Evolutionary conservation across 257 asterid species (phyloP), one percentile per base, ranked within the genome.

Genomic region (Fraxinus pennsylvanica): DNA sequence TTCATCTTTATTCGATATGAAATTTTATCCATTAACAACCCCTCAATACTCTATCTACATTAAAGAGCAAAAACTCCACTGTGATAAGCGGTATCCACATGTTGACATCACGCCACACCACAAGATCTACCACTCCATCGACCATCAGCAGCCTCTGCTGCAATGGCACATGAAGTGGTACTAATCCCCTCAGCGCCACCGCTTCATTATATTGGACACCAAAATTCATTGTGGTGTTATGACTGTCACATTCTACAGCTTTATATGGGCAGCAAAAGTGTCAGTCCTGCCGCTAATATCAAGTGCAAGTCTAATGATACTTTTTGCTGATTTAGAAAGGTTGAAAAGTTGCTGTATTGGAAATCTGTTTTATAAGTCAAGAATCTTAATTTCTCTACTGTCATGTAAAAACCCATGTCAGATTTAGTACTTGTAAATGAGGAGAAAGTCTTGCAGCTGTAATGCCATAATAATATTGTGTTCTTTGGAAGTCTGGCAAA

Each of bases 201-300:
- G 92, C 94, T 72, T 91, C 97, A 25, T 81, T 91, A 78, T 93
- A 91, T 6, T 98, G 99, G 10, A 96, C 96, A 15, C 96, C 96
- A 13, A 93, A 87, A 72, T 92, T 91, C 99, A 95, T 93, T 0
- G 97, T 91, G 3, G 99, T 95, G 99, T 93, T 9, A 93, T 41
- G 50, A 93, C 91, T 0, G 96, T 93, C 70, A 89, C 97, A 65
- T 91, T 93, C 13, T 77, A 88, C 80, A 90, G 85, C 94, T 90
- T 93, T 98, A 95, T 91, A 43, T 91, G 97, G 0, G 98, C 98
- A 0, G 97, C 99, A 70, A 95, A 95, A n/a, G 98, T 93, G 1
- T 96, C 98, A 0, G 92, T 88, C 15, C 97, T 98, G 67, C 98
- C 96, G 1, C 99, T 98, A 35, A 95, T 74, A 71, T 95, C 99